phyloP scores from a whole-genome alignment of 352 stramenopile genomes.

The Globisporangium lucens region DNA sequence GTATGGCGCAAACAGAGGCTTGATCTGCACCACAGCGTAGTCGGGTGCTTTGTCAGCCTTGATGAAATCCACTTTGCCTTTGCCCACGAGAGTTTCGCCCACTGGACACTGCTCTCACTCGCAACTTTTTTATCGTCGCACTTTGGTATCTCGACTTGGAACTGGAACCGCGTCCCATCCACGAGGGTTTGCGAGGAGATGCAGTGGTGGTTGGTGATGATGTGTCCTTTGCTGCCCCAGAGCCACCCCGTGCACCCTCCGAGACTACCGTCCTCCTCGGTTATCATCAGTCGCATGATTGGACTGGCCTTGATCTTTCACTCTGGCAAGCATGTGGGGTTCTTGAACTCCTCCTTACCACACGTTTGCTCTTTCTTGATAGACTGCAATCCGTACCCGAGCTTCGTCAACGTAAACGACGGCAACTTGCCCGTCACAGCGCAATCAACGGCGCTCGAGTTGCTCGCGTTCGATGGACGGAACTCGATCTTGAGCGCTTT shows the following conservation, averaged over 20 bases:
- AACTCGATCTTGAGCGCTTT: slow-evolving; percentile 22
- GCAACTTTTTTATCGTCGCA: slow-evolving; percentile 18
- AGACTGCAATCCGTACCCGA: not conserved
- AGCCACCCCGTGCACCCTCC: slow-evolving; percentile 16
- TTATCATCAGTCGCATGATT: slow-evolving; percentile 2
- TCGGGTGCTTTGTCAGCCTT: slow-evolving; percentile 30
- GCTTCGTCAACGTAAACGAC: slow-evolving; percentile 5
- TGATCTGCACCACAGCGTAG: slow-evolving; percentile 57
- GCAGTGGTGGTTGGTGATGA: slow-evolving; percentile 40
- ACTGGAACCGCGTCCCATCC: slow-evolving; percentile 55
- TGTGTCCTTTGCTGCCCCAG: slow-evolving; percentile 26
- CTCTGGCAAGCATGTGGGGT: not conserved
- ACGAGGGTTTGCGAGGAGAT: slow-evolving; percentile 33
- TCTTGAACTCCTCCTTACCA: not conserved
- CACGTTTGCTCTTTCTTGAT: not conserved
- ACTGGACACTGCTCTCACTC: slow-evolving; percentile 22
- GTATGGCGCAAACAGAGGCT: slow-evolving; percentile 13
- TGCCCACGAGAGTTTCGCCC: slow-evolving; percentile 21
- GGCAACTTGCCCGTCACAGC: not conserved
- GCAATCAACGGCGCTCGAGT: not conserved
- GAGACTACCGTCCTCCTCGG: too few relatives aligned
- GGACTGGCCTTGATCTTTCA: not conserved
- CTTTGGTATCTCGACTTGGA: slow-evolving; percentile 35
- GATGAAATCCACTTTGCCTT: slow-evolving; percentile 37
- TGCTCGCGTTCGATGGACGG: slow-evolving; percentile 9